Evolutionary conservation across 2,329 filamentous ascomycete species (phyloP).

Genomic region (Cladosporium sphaerospermum): DNA sequence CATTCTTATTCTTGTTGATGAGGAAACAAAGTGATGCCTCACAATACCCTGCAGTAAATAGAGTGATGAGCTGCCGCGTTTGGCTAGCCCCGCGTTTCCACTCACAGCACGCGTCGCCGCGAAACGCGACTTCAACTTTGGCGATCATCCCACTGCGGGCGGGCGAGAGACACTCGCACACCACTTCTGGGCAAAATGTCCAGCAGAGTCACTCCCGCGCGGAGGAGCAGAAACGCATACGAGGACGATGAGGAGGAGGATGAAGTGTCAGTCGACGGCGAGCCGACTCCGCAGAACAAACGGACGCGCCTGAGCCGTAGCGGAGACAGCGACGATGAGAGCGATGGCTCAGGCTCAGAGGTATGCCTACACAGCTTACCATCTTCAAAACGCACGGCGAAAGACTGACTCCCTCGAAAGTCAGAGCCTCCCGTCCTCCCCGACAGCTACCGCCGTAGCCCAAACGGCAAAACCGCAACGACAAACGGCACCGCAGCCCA

Average conservation of each 20-base stretch:
- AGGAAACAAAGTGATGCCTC: no score
- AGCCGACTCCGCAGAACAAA: slow-evolving; percentile 4
- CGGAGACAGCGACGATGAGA: slow-evolving; percentile 4
- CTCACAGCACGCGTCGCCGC: no score
- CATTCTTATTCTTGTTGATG: no score
- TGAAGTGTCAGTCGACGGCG: slow-evolving; percentile 9
- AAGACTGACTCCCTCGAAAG: background rate
- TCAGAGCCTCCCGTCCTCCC: slow-evolving; percentile 25
- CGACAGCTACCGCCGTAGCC: slow-evolving; percentile 29
- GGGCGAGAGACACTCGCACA: background rate
- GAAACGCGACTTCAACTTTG: no score
- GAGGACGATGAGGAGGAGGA: slow-evolving; percentile 11
- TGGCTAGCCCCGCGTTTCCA: no score
- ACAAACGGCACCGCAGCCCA: slow-evolving; percentile 7
- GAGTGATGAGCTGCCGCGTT: no score
- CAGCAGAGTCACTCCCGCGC: slow-evolving; percentile 12
- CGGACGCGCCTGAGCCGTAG: slow-evolving; percentile 8
- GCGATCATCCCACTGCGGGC: background rate
- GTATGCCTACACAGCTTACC: background rate
- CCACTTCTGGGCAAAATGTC: background rate
- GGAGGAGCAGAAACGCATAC: slow-evolving; percentile 1
- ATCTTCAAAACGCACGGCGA: background rate
- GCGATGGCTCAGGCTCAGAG: slow-evolving; percentile 11
- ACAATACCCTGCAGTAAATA: no score
- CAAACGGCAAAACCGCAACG: slow-evolving; percentile 17